Evolutionary conservation across 2,329 filamentous ascomycete species (phyloP).

Genomic region (Helminthosporium solani): DNA sequence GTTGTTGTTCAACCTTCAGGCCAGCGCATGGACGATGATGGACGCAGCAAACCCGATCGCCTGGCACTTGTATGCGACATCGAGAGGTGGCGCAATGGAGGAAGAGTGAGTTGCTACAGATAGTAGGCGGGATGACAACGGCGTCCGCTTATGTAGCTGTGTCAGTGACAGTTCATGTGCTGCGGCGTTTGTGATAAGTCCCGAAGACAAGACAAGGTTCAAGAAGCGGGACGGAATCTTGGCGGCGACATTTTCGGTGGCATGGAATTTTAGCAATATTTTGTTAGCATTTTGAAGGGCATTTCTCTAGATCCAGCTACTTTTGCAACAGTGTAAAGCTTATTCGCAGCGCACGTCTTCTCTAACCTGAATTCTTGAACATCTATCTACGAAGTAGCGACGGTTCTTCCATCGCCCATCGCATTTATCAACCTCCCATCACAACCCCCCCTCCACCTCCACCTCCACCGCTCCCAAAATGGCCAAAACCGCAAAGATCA

Average conservation of each 20-base stretch:
- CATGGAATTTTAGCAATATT: slow-evolving; percentile 1
- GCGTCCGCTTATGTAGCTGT: slow-evolving; percentile 13
- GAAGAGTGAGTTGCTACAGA: slow-evolving; percentile 14
- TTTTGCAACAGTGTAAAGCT: not conserved
- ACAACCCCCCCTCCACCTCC: slow-evolving; percentile 1
- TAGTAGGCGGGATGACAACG: slow-evolving; percentile 6
- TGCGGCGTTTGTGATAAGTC: too few relatives aligned
- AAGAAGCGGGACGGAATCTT: slow-evolving; percentile 4
- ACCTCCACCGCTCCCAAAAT: slow-evolving; percentile 23
- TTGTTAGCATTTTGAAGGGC: too few relatives aligned
- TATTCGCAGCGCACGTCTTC: not conserved
- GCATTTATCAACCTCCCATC: not conserved
- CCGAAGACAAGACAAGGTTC: not conserved
- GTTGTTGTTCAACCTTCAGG: slow-evolving; percentile 31
- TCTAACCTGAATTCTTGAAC: not conserved
- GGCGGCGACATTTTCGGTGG: slow-evolving; percentile 3
- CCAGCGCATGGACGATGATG: slow-evolving; percentile 31
- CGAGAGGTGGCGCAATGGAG: slow-evolving; percentile 19
- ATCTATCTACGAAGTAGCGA: too few relatives aligned
- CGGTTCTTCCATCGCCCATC: too few relatives aligned
- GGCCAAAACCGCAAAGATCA: slow-evolving; percentile 50
- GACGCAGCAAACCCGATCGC: slow-evolving; percentile 31
- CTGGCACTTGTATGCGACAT: slow-evolving; percentile 37
- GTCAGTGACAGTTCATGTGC: slow-evolving; percentile 4
- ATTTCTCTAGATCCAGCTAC: not conserved